Base-by-base conservation (phyloP, 208 protist genomes). In the Giardia muris region DNA sequence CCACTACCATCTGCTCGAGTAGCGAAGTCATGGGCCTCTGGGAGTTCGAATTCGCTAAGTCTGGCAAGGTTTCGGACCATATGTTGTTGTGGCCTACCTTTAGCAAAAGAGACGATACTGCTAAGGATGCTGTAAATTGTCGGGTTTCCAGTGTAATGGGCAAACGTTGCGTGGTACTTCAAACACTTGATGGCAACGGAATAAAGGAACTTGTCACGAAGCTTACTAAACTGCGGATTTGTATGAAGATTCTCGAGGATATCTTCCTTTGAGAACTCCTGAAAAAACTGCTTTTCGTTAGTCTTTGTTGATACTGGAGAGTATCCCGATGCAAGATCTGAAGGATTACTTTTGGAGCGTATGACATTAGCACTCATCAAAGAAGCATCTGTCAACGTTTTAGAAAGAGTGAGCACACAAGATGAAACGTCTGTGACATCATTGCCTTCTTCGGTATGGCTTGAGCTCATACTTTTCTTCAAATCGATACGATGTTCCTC, bases 171-270 rank as follows among this genome's bases (percentile, higher is more conserved):
- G 57, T 76, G 30, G 30, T 76, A 76, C 57, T 76, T 76, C 19
- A 76, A 30, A 30, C 57, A 76, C 30, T 76, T 76, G 57, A 76
- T 76, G 57, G 57, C 57, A 30, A 76, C 57, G 57, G 57, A 76
- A 76, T 76, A 76, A 30, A 76, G 10, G 57, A 76, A 76, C 57
- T 76, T 76, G 57, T 76, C 57, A 76, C 57, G 57, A 10, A 76
- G 10, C 57, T 76, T 76, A 10, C 57, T 30, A 10, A 76, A 30
- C 10, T 39, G 19, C 10, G 30, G 19, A 76, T 76, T 30, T 76
- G 57, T 76, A 76, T 76, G 10, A 10, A 76, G 10, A 10, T 10
- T 30, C 10, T 10, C 57, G 57, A 10, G 30, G 19, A 76, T 39
- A 76, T 76, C 57, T 39, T 76, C 57, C 57, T 76, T 76, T 76